Base-by-base conservation (phyloP, 1,139 yeast species). In the Suhomyces taliae region DNA sequence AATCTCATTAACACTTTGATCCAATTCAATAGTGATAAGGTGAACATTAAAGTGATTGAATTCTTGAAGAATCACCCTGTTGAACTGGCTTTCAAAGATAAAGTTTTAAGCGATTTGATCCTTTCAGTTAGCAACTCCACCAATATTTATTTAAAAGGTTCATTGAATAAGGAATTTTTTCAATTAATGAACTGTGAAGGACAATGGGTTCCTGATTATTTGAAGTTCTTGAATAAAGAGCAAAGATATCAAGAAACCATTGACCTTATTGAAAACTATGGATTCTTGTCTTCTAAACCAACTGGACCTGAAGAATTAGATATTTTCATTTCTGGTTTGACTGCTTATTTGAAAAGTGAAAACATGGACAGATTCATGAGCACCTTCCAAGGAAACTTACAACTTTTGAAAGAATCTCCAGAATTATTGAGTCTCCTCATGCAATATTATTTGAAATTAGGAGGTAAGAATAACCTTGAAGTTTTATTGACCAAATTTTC, bases 1-100 rank as follows among this genome's bases (percentile, higher is more conserved):
- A 43, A 41, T 1, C 57, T 67, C 11, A 38, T 71, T 9, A 37
- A 47, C 1, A 40, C 53, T 9, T 54, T 73, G 39, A 51, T 71
- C 12, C 46, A 51, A 1, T 60, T 61, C 43, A 57, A 66, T 27
- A 52, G 60, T 37, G 78, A 70, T 43, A 64, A 64, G 37, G 55
- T 70, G 10, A 64, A 61, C 39, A 62, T 72, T 35, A 63, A 63
- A 24, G 39, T 64, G 2, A 45, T 60, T 14, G 59, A 62, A 36
- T 56, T 52, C 42, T 41, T 64, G 14, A 39, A 48, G n/a, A 41
- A 40, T 6, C 39, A 43, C 43, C 10, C 45, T 54, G 3, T 49
- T 6, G 35, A 24, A 6, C 39, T 66, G 39, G 41, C 36, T 6
- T 34, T 14, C n/a, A 27, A 35, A 19, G 19, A 31, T 46, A 7